Percentiles rank a stretch among this genome's conserved stretches.
phyloP scores from a whole-genome alignment of 176 grass and related monocot genomes.

The Tillandsia leiboldiana region DNA sequence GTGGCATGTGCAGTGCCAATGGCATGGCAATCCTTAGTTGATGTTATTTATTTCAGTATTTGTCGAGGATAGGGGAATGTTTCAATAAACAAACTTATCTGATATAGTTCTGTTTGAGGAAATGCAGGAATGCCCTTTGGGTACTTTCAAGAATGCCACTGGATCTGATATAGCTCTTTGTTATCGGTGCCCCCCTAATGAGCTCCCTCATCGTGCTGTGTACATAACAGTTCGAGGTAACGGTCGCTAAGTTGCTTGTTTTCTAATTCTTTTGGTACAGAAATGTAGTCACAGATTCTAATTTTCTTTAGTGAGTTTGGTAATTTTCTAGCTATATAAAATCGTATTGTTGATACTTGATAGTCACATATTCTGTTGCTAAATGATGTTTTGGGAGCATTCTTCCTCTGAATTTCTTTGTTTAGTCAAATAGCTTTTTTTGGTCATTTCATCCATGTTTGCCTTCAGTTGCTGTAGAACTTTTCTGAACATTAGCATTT shows the following conservation, averaged over 20 bases:
- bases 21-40: too few relatives aligned
- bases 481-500: conserved; percentile 23
- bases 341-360: neutral
- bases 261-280: neutral
- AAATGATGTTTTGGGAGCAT: neutral
- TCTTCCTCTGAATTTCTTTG: neutral
- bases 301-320: neutral
- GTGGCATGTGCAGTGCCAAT: too few relatives aligned
- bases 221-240: conserved; percentile 74
- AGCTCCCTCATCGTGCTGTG: conserved; percentile 70
- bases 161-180: conserved; percentile 90
- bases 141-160: conserved; percentile 95
- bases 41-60: too few relatives aligned
- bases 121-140: conserved; percentile 86
- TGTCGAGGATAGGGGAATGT: too few relatives aligned
- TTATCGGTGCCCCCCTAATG: conserved; percentile 50
- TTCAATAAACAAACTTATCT: too few relatives aligned
- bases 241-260: neutral
- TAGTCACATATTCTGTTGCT: neutral
- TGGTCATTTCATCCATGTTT: conserved; percentile 1
- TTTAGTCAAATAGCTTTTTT: neutral
- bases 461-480: neutral
- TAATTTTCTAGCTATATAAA: too few relatives aligned
- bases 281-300: neutral
- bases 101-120: too few relatives aligned